Conservation (phyloP, 2,329 filamentous ascomycete species). For the Aspergillus udagawae region DNA sequence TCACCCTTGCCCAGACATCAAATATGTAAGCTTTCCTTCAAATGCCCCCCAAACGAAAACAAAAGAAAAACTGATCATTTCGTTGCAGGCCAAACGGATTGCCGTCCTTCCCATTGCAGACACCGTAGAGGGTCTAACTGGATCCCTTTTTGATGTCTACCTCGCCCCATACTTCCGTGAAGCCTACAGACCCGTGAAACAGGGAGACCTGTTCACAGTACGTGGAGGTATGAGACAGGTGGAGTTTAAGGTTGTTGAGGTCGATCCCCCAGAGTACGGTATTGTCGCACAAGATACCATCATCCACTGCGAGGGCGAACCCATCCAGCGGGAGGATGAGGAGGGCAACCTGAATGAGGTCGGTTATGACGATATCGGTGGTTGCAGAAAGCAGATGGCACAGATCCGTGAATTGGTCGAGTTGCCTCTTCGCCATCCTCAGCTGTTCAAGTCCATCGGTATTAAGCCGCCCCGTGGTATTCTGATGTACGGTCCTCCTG, state of each 20-base stretch:
- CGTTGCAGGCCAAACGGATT: constrained; percentile 85
- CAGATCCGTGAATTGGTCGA: constrained; percentile 99
- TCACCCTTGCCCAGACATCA: constrained; percentile 97
- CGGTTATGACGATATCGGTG: constrained; percentile 98
- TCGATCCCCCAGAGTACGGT: constrained; percentile 96
- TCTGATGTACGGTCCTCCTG: constrained; percentile 90
- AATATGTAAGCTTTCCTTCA: constrained; percentile 73
- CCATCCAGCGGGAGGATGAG: constrained; percentile 96
- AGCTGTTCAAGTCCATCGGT: constrained; percentile 99
- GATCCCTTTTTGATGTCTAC: constrained; percentile 97
- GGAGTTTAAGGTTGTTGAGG: constrained; percentile 99
- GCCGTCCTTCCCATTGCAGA: constrained; percentile 97
- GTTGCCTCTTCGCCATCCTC: constrained; percentile 90
- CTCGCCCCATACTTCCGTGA: constrained; percentile 99
- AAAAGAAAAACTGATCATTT: constrained; percentile 9
- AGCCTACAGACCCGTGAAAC: constrained; percentile 93
- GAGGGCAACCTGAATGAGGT: constrained; percentile 99
- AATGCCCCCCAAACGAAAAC: background rate
- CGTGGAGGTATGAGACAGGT: constrained; percentile 98
- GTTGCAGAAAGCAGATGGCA: constrained; percentile 99
- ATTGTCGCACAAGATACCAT: constrained; percentile 98
- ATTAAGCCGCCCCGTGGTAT: constrained; percentile 99
- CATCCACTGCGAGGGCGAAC: constrained; percentile 97
- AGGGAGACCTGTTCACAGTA: constrained; percentile 96
- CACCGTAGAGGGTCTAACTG: constrained; percentile 94